Percentiles rank a stretch among this genome's conserved stretches.
Evolutionary conservation across 129 eudicot genomes (phyloP).

Genomic region (Tanacetum coccineum): DNA sequence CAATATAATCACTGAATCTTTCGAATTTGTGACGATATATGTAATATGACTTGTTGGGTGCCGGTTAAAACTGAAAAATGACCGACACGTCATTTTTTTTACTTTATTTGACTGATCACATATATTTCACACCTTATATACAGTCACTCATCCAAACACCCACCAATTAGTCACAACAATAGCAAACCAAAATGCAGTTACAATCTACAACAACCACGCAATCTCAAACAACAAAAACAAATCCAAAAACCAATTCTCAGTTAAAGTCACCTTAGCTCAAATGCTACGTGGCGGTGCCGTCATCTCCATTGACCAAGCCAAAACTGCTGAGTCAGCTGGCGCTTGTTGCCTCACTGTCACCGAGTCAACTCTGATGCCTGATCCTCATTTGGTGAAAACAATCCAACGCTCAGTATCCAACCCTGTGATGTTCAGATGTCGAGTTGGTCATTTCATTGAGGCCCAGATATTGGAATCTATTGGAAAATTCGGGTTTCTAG

Average conservation of each 20-base stretch:
- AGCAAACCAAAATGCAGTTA: conserved; percentile 72
- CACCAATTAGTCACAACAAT: conserved; percentile 26
- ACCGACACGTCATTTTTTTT: too few relatives aligned
- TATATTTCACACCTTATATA: too few relatives aligned
- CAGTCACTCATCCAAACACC: not conserved
- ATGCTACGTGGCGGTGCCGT: conserved; percentile 86
- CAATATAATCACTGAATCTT: too few relatives aligned
- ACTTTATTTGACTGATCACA: too few relatives aligned
- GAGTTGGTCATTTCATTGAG: conserved; percentile 90
- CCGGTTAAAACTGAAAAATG: too few relatives aligned
- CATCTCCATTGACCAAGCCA: conserved; percentile 55
- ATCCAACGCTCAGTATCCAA: conserved; percentile 53
- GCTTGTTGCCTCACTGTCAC: conserved; percentile 67
- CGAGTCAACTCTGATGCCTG: conserved; percentile 56
- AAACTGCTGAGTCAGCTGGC: conserved; percentile 85
- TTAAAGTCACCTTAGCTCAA: conserved; percentile 71
- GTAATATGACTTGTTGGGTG: too few relatives aligned
- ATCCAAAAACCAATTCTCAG: conserved; percentile 35
- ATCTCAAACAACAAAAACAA: conserved; percentile 52
- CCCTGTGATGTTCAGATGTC: conserved; percentile 63
- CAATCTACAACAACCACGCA: conserved; percentile 59
- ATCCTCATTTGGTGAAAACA: conserved; percentile 57
- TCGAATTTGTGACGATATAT: too few relatives aligned
- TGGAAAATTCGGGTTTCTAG: too few relatives aligned
- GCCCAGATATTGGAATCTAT: too few relatives aligned